A percentile compares a stretch with the other conserved stretches of the same genome.
Evolutionary conservation across 1,284 basidiomycete genomes (phyloP).

Genomic region (Ustilago vetiveriae): DNA sequence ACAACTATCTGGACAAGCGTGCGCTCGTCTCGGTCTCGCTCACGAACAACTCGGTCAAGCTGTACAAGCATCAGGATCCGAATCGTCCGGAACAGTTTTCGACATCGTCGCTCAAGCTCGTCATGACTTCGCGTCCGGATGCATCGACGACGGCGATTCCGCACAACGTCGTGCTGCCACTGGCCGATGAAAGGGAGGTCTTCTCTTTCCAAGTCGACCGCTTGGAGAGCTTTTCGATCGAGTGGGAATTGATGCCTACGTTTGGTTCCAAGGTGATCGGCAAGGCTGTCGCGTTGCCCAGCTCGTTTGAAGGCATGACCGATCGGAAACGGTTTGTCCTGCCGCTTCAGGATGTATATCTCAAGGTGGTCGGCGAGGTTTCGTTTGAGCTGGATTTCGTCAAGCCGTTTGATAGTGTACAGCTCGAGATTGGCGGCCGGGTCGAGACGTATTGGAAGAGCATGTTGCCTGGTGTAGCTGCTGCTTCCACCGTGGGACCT

Average conservation of each 20-base stretch:
- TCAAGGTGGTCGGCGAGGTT: constrained; percentile 95
- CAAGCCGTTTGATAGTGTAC: constrained; percentile 89
- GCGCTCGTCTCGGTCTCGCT: constrained; percentile 84
- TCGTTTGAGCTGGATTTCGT: constrained; percentile 88
- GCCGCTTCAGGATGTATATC: constrained; percentile 88
- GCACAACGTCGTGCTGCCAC: constrained; percentile 75
- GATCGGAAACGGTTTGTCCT: constrained; percentile 61
- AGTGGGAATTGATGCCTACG: constrained; percentile 95
- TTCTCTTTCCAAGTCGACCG: constrained; percentile 88
- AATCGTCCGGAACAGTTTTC: constrained; percentile 66
- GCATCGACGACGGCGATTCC: constrained; percentile 75
- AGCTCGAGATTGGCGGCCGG: constrained; percentile 92
- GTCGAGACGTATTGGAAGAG: constrained; percentile 68
- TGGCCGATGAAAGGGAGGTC: constrained; percentile 80
- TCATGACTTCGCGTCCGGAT: constrained; percentile 84
- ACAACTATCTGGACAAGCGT: constrained; percentile 78
- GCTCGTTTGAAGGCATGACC: constrained; percentile 72
- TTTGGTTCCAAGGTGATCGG: constrained; percentile 99
- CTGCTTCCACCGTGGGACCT: constrained; percentile 28
- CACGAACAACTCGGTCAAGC: constrained; percentile 62
- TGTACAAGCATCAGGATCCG: constrained; percentile 61
- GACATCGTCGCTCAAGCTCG: constrained; percentile 85
- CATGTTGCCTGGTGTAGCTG: constrained; percentile 53
- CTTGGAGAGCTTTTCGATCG: constrained; percentile 80
- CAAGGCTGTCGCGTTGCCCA: constrained; percentile 85